Conservation (phyloP, 495 filamentous ascomycete genomes). For the Wilcoxina mikolae region DNA sequence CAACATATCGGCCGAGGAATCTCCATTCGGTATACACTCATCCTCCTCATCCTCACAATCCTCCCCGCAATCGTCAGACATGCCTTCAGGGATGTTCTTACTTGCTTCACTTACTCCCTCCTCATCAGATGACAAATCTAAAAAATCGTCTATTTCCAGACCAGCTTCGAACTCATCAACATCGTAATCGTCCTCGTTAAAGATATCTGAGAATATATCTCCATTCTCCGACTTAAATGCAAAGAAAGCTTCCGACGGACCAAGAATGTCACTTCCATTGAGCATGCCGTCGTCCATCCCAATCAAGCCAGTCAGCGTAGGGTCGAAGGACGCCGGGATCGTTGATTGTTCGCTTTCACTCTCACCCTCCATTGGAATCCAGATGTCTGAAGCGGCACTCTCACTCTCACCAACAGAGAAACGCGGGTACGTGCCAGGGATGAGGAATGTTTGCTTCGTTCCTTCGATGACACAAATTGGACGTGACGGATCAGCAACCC, state of each 20-base stretch:
- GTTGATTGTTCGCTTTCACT: conserved; percentile 25
- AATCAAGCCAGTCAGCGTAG: conserved; percentile 17
- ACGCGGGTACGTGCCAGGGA: conserved; percentile 12
- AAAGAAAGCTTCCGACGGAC: conserved; percentile 15
- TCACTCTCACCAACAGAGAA: conserved; percentile 10
- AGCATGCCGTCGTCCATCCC: conserved; percentile 12
- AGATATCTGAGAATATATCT: conserved; percentile 13
- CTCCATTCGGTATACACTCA: conserved; percentile 10
- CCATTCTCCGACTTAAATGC: not conserved
- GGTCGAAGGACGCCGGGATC: conserved; percentile 12
- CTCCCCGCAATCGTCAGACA: conserved; percentile 17
- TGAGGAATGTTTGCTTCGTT: conserved; percentile 24
- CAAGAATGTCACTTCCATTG: conserved; percentile 16
- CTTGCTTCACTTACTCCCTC: conserved; percentile 15
- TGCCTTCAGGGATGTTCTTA: not conserved
- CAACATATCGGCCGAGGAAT: conserved; percentile 19
- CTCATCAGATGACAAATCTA: conserved; percentile 23
- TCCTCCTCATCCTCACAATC: conserved; percentile 17
- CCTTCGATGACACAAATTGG: conserved; percentile 28
- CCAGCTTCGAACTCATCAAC: conserved; percentile 24
- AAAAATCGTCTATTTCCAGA: conserved; percentile 22
- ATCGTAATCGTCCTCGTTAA: conserved; percentile 17
- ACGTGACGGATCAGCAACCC: conserved; percentile 26
- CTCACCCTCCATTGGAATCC: conserved; percentile 16
- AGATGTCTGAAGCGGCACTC: conserved; percentile 8